These are phyloP conservation scores for Kwoniella sp. DNA, from an alignment of 768 basidiomycete species.

Conservation along the genomic window DNA sequence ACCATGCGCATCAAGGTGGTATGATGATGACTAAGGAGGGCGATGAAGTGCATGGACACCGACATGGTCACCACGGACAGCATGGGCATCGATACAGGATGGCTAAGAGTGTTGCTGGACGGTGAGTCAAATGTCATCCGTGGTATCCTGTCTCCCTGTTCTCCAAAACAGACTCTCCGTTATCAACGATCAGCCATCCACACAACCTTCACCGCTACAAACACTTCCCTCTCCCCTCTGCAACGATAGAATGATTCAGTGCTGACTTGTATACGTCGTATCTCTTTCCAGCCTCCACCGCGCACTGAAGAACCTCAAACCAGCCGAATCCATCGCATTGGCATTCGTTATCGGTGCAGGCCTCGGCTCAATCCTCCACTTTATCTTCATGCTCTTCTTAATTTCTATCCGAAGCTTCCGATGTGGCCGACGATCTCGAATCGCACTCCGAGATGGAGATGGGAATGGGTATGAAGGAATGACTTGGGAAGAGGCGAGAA, in stretches of 20 bases:
- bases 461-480: background rate
- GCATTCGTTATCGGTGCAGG: slow-evolving; percentile 47
- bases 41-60: slow-evolving; percentile 8
- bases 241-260: too few species aligned
- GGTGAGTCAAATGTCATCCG: slow-evolving; percentile 20
- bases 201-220: too few species aligned
- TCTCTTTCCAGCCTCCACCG: slow-evolving; percentile 29
- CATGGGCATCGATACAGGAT: slow-evolving; percentile 11
- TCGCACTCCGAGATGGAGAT: slow-evolving; percentile 10
- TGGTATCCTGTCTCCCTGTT: too few species aligned
- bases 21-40: slow-evolving; percentile 4
- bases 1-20: slow-evolving; percentile 3
- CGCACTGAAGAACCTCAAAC: slow-evolving; percentile 30
- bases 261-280: background rate
- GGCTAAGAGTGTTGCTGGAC: slow-evolving; percentile 7
- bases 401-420: slow-evolving; percentile 32
- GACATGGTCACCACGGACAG: slow-evolving; percentile 15
- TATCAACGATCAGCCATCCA: too few species aligned
- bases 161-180: too few species aligned
- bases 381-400: slow-evolving; percentile 43
- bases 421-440: slow-evolving; percentile 8
- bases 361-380: slow-evolving; percentile 42
- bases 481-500: slow-evolving; percentile 18
- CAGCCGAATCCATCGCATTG: slow-evolving; percentile 36
- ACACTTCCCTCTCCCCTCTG: background rate